phyloP scores from a whole-genome alignment of 371 early-diverging fungal genomes.

The Parasitella parasitica region DNA sequence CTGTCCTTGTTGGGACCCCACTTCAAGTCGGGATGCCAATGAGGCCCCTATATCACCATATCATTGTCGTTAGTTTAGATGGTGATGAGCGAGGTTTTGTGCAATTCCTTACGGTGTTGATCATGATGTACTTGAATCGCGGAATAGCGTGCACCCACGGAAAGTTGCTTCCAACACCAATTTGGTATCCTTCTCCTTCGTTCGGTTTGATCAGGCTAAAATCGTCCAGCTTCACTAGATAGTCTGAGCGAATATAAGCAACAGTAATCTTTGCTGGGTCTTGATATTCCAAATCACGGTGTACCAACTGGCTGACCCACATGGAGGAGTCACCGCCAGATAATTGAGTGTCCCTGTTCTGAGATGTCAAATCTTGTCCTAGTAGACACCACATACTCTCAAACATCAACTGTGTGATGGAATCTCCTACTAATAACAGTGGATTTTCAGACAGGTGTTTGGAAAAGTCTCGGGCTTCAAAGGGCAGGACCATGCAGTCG shows the following conservation, averaged over 20 bases:
- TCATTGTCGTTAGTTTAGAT: neutral
- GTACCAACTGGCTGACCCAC: conserved; percentile 29
- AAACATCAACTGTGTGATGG: conserved; percentile 42
- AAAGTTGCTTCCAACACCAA: conserved; percentile 37
- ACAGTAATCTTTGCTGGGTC: conserved; percentile 5
- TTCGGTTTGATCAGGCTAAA: conserved; percentile 31
- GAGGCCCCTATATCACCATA: conserved; percentile 37
- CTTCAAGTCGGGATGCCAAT: conserved; percentile 41
- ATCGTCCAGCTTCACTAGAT: conserved; percentile 41
- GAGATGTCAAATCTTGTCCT: conserved; percentile 20
- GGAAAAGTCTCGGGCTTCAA: conserved; percentile 25
- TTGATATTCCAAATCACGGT: conserved; percentile 6
- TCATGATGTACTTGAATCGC: conserved; percentile 35
- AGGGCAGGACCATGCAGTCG: conserved; percentile 23
- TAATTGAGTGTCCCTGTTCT: conserved; percentile 9
- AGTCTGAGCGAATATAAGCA: conserved; percentile 46
- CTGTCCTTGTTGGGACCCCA: conserved; percentile 33
- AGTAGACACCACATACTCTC: conserved; percentile 36
- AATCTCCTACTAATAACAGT: conserved; percentile 39
- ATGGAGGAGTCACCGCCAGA: conserved; percentile 31
- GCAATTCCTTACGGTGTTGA: conserved; percentile 31
- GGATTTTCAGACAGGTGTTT: conserved; percentile 34
- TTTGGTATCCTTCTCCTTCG: conserved; percentile 33
- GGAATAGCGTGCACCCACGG: conserved; percentile 40
- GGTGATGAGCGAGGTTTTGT: neutral